Conservation (phyloP, 306 rosid genomes). For the Dicorynia guianensis region DNA sequence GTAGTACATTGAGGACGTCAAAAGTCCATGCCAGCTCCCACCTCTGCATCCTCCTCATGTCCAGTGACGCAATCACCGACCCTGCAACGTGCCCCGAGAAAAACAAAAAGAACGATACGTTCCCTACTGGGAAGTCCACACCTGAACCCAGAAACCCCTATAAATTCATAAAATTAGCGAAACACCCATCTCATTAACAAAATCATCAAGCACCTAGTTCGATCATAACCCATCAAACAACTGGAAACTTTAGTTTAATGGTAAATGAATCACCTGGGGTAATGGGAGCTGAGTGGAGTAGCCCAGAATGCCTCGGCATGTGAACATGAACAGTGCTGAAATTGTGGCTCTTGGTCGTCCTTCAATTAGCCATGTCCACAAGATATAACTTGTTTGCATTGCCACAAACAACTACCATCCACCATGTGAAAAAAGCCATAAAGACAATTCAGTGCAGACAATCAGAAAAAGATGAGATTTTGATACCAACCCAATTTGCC, state of each 20-base stretch:
- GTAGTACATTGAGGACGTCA: conserved; percentile 76
- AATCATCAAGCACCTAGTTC: too few species aligned
- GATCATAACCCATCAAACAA: background rate
- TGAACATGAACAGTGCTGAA: conserved; percentile 87
- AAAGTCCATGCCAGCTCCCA: conserved; percentile 74
- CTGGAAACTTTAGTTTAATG: background rate
- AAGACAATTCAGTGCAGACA: background rate
- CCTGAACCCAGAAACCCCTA: conserved; percentile 92
- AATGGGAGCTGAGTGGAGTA: conserved; percentile 92
- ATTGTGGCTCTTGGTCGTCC: conserved; percentile 91
- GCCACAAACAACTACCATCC: conserved; percentile 73
- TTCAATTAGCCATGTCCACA: conserved; percentile 90
- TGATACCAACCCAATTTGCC: conserved; percentile 30
- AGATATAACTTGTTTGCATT: conserved; percentile 86
- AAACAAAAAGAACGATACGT: conserved; percentile 86
- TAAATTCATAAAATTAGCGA: background rate
- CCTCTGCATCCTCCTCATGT: conserved; percentile 87
- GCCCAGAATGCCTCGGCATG: conserved; percentile 91
- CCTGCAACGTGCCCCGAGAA: conserved; percentile 94
- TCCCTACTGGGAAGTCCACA: conserved; percentile 91
- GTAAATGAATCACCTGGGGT: conserved; percentile 75
- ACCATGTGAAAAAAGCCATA: background rate
- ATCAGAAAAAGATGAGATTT: conserved; percentile 22
- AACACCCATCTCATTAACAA: background rate
- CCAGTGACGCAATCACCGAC: conserved; percentile 86